These are phyloP conservation scores for Paracamarosporium sp. DNA, from an alignment of 2,329 filamentous ascomycete species.

Conservation along the genomic window DNA sequence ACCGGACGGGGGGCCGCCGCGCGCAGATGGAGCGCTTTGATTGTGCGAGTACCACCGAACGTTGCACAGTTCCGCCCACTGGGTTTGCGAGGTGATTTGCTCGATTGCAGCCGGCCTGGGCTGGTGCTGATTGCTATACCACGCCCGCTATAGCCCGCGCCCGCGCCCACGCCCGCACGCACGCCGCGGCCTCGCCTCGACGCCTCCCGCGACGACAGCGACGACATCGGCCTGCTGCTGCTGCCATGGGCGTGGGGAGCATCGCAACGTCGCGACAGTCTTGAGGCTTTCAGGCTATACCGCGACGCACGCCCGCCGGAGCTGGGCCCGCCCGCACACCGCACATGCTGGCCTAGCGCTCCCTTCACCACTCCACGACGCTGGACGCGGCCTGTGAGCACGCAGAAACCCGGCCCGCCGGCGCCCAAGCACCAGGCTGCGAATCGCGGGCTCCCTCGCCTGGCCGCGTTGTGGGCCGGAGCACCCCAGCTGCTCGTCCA, in stretches of 20 bases:
- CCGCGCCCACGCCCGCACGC: not conserved
- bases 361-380: slow-evolving; percentile 3
- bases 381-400: slow-evolving; percentile 22
- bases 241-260: not conserved
- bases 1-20: slow-evolving; percentile 13
- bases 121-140: slow-evolving; percentile 4
- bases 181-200: not conserved
- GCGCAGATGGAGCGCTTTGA: slow-evolving; percentile 8
- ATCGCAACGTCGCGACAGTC: no score
- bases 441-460: slow-evolving; percentile 2
- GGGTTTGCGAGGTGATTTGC: slow-evolving; percentile 9
- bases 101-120: not conserved
- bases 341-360: slow-evolving; percentile 1
- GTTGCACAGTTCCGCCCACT: slow-evolving; percentile 13
- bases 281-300: slow-evolving; percentile 8
- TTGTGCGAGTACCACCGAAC: slow-evolving; percentile 14
- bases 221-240: not conserved
- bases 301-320: slow-evolving; percentile 2
- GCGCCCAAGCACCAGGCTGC: slow-evolving; percentile 16
- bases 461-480: not conserved
- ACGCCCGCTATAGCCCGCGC: not conserved
- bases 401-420: slow-evolving; percentile 26
- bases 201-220: no score
- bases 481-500: slow-evolving; percentile 9
- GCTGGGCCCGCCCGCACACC: not conserved